Percentiles rank a stretch among this genome's conserved stretches.
These are phyloP conservation scores for Benincasa hispida DNA, from an alignment of 306 rosid genomes.

Conservation along the genomic window DNA sequence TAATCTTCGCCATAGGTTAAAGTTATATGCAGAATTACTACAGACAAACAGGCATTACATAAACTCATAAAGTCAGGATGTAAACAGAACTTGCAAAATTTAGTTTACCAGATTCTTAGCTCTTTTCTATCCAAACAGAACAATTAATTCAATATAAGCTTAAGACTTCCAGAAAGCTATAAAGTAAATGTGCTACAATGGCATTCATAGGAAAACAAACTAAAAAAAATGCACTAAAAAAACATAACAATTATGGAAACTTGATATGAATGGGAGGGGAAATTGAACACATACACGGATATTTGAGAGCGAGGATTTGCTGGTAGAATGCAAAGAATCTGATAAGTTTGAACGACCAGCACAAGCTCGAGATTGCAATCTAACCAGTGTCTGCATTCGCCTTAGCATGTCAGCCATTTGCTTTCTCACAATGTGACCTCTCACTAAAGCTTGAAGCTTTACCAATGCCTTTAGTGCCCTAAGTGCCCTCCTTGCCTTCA, in stretches of 20 bases:
- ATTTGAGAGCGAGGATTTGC: conserved; percentile 34
- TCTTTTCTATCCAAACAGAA: neutral
- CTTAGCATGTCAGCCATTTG: conserved; percentile 80
- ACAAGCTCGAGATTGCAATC: conserved; percentile 71
- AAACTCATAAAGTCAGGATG: neutral
- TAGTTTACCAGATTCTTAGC: neutral
- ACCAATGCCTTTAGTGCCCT: conserved; percentile 87
- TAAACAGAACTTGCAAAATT: neutral
- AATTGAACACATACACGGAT: conserved; percentile 36
- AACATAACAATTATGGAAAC: neutral
- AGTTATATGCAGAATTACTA: neutral
- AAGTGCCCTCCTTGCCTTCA: conserved; percentile 86
- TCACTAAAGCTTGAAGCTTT: conserved; percentile 86
- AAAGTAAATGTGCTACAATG: neutral
- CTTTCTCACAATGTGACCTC: conserved; percentile 87
- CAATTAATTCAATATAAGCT: neutral
- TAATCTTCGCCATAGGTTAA: neutral
- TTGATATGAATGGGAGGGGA: neutral
- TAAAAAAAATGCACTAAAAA: neutral
- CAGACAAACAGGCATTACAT: neutral
- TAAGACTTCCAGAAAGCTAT: neutral
- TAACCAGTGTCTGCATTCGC: conserved; percentile 86
- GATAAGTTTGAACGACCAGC: conserved; percentile 44
- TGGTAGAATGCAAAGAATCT: conserved; percentile 32
- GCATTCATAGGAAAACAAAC: neutral